Evolutionary conservation across 1,284 basidiomycete genomes (phyloP).

Genomic region (Porodaedalea pini): DNA sequence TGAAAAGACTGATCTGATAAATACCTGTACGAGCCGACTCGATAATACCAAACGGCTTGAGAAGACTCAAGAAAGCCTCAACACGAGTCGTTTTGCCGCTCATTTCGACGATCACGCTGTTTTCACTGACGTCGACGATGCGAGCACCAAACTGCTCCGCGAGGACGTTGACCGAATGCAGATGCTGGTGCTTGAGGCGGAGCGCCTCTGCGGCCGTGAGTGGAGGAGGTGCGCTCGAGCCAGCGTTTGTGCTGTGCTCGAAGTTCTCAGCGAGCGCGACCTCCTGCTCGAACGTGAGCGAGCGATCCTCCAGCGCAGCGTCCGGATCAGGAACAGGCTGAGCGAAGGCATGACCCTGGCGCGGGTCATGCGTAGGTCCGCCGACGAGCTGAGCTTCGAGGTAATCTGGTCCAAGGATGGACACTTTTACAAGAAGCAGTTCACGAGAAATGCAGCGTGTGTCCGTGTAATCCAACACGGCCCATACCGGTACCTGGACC

Average conservation of each 20-base stretch:
- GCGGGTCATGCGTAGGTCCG: slow-evolving; percentile 77
- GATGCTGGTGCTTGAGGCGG: slow-evolving; percentile 85
- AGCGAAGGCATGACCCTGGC: slow-evolving; percentile 29
- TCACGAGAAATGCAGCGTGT: slow-evolving; percentile 87
- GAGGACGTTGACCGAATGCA: slow-evolving; percentile 83
- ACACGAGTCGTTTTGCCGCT: slow-evolving; percentile 89
- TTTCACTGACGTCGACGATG: slow-evolving; percentile 93
- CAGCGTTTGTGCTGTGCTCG: slow-evolving; percentile 42
- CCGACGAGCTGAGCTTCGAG: slow-evolving; percentile 84
- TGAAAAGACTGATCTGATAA: slow-evolving; percentile 27
- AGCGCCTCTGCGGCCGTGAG: slow-evolving; percentile 81
- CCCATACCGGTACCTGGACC: slow-evolving; percentile 90
- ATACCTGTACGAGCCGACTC: slow-evolving; percentile 90
- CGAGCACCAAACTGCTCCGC: slow-evolving; percentile 88
- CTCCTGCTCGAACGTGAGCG: slow-evolving; percentile 64
- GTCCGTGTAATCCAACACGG: slow-evolving; percentile 93
- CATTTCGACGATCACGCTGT: slow-evolving; percentile 93
- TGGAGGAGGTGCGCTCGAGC: slow-evolving; percentile 36
- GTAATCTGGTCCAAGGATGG: slow-evolving; percentile 96
- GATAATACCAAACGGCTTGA: slow-evolving; percentile 94
- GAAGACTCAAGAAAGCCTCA: slow-evolving; percentile 88
- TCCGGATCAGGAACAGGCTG: slow-evolving; percentile 18
- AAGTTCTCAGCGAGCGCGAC: slow-evolving; percentile 70
- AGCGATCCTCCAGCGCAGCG: slow-evolving; percentile 29
- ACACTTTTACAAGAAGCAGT: slow-evolving; percentile 87